Percentiles rank a stretch among this genome's conserved stretches.
phyloP scores from a whole-genome alignment of 2,329 filamentous ascomycete genomes.

The Colletotrichum scovillei region DNA sequence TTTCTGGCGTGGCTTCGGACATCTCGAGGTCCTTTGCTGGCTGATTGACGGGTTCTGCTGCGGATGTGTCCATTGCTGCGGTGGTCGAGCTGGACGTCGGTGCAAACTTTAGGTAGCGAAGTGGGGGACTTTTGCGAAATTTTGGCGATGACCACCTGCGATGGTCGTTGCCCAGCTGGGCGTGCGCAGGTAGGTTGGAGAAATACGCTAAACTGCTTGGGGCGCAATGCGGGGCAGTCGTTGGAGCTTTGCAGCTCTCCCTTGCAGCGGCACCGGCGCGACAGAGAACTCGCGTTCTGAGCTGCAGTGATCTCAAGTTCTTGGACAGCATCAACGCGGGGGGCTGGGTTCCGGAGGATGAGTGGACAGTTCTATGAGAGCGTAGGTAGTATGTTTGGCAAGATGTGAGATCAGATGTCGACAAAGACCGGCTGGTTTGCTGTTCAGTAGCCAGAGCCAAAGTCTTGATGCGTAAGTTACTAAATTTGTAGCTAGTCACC shows the following conservation, averaged over 20 bases:
- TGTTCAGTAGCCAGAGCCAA: not conserved
- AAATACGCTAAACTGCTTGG: slow-evolving; percentile 11
- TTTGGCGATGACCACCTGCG: slow-evolving; percentile 21
- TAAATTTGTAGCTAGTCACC: not conserved
- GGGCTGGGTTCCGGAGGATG: too few relatives aligned
- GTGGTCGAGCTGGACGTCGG: not conserved
- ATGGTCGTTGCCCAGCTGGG: slow-evolving; percentile 7
- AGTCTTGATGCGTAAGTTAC: not conserved
- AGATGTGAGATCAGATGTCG: not conserved
- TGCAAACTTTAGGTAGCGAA: slow-evolving; percentile 25
- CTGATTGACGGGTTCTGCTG: slow-evolving; percentile 6
- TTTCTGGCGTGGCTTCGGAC: not conserved
- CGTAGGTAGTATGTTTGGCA: not conserved
- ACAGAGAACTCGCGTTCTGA: slow-evolving; percentile 19
- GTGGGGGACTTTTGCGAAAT: slow-evolving; percentile 34
- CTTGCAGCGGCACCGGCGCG: not conserved
- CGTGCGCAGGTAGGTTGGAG: not conserved
- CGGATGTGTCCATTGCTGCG: slow-evolving; percentile 4
- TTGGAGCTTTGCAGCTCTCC: not conserved
- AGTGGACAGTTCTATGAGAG: not conserved
- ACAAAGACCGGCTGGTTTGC: not conserved
- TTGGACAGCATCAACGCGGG: slow-evolving; percentile 1
- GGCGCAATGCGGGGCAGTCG: slow-evolving; percentile 1
- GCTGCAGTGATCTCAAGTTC: not conserved
- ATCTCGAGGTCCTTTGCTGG: slow-evolving; percentile 12